Evolutionary conservation across 345 rosid species (phyloP), one percentile per base, ranked within the genome.

Genomic region (Chamaenerion angustifolium): DNA sequence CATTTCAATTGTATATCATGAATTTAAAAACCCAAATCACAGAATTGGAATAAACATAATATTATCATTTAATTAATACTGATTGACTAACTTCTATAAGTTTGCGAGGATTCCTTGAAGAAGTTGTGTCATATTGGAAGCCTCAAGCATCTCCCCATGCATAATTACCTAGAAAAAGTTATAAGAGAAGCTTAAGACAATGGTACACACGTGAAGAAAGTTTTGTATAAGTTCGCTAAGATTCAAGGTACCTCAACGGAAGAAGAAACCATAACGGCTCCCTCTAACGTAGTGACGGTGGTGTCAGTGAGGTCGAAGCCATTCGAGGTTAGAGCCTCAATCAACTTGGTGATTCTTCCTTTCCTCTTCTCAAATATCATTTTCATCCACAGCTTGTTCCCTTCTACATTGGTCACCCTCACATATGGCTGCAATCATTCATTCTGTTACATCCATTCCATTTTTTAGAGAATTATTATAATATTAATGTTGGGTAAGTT

Each of bases 331-430:
- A 82, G 63, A 51, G 71, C 73, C 52, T 87, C 94, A 55, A 84
- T 48, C 64, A 82, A 58, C 59, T 60, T 73, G 9, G 81, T 68
- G 69, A 92, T 75, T n/a, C 71, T 57, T 10, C 88, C 79, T 40
- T 12, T 51, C 64, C 56, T 82, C 67, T 80, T 82, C 74, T 65
- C 76, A 19, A 72, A 46, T 16, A 66, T 40, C 15, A 92, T 77
- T 81, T 79, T 92, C 41, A 87, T 73, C 93, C 88, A 77, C 31
- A 70, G 62, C 65, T 73, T 84, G 14, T 68, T 66, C 51, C 68
- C 81, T 46, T 73, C 76, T 8, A 82, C 67, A 3, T 48, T 51
- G 46, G 55, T 67, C 62, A 92, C 81, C 54, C 69, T 51, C 61
- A 84, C 83, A 55, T 76, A 69, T 60, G 83, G 85, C 93, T 92